Percentiles rank a stretch among this genome's conserved stretches.
phyloP scores from a whole-genome alignment of 2,329 filamentous ascomycete genomes.

The Penicillium corylophilum region DNA sequence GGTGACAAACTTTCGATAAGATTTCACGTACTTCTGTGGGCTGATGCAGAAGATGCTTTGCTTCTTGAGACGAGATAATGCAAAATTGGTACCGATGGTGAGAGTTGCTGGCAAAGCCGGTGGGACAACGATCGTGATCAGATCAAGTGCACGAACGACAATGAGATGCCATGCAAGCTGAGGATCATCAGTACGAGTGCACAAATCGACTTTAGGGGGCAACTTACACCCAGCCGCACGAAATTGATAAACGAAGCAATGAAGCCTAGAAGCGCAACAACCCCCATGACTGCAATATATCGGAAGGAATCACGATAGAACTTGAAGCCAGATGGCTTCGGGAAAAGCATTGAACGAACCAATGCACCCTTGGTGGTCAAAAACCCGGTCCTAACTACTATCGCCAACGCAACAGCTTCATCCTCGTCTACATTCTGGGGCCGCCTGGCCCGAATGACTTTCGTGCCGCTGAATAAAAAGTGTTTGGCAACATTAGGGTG shows the following conservation, averaged over 20 bases:
- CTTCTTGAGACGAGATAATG: conserved; percentile 77
- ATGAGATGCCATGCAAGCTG: conserved; percentile 83
- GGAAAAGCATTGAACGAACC: conserved; percentile 96
- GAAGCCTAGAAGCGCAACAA: conserved; percentile 83
- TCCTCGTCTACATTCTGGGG: conserved; percentile 83
- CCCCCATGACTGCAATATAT: conserved; percentile 95
- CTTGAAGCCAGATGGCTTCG: conserved; percentile 96
- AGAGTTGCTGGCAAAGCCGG: conserved; percentile 91
- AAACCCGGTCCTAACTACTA: conserved; percentile 92
- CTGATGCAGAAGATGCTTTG: conserved; percentile 97
- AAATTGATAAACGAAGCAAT: conserved; percentile 92
- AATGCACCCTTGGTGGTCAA: conserved; percentile 96
- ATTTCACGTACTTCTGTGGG: conserved; percentile 62
- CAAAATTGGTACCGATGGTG: conserved; percentile 96
- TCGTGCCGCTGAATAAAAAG: conserved; percentile 92
- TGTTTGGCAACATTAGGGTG: conserved; percentile 80
- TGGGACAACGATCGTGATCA: conserved; percentile 97
- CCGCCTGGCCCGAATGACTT: conserved; percentile 84
- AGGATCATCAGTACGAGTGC: conserved; percentile 18
- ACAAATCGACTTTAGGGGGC: not conserved
- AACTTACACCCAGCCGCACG: conserved; percentile 65
- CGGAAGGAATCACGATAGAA: conserved; percentile 97
- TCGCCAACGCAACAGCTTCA: conserved; percentile 85
- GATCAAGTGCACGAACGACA: conserved; percentile 83
- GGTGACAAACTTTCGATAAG: not conserved